phyloP scores from a whole-genome alignment of 2,329 filamentous ascomycete genomes.

The Xylaria sp. region DNA sequence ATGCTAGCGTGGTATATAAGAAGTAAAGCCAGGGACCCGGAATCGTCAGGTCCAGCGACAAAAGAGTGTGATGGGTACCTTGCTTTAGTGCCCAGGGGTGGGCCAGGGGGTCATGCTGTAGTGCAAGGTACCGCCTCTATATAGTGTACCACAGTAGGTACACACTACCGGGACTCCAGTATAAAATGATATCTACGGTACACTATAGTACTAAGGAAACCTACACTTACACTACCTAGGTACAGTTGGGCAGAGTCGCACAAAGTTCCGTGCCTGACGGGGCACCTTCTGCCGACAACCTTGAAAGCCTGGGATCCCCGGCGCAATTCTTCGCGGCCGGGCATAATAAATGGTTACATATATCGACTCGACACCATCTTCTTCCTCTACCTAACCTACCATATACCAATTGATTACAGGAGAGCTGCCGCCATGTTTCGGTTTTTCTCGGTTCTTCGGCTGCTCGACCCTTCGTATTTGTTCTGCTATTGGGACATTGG shows the following conservation, averaged over 20 bases:
- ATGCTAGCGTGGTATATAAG: background rate
- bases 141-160: background rate
- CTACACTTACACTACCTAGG: background rate
- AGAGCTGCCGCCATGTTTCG: background rate
- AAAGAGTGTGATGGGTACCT: slow-evolving; percentile 8
- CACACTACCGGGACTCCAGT: background rate
- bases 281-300: slow-evolving; percentile 31
- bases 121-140: background rate
- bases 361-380: slow-evolving; percentile 13
- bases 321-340: background rate
- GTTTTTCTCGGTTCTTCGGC: background rate
- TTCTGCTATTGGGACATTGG: background rate
- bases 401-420: background rate
- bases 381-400: background rate
- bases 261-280: slow-evolving; percentile 28
- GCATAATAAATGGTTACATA: slow-evolving; percentile 4
- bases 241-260: slow-evolving; percentile 8
- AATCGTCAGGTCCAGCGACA: background rate
- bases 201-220: no score
- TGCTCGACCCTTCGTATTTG: background rate
- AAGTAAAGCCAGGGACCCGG: slow-evolving; percentile 21
- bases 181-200: slow-evolving; percentile 13
- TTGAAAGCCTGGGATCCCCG: slow-evolving; percentile 21
- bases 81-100: slow-evolving; percentile 8
- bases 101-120: background rate